Evolutionary conservation across 2,329 filamentous ascomycete genomes (phyloP), one percentile per base, ranked within the genome.

Genomic region (Fusarium citri): DNA sequence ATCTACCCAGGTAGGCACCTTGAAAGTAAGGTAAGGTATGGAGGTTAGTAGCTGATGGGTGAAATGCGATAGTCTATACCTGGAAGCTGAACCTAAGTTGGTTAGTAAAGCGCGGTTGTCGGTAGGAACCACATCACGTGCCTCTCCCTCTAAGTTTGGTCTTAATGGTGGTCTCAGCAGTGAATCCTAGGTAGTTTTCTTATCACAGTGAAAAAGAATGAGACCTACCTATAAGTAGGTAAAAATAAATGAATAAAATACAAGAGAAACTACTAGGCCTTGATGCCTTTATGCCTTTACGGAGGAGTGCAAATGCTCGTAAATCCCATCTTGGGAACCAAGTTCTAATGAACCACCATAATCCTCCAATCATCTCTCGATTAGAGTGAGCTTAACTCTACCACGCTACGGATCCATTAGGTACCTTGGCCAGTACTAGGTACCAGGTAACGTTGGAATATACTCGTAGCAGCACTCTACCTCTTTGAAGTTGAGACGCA

Each of bases 111-210:
- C 46, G 40, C 31, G 50, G 30, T 22, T 40, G 40, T 54, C 37
- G 45, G 51, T 47, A 14, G 25, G 43, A 56, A 28, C 46, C 26
- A 55, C 37, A 66, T 74, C 72, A 74, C 72, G 72, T 74, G 72
- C 68, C 45, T 14, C 41, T 26, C 18, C n/a, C 45, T 46, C 11
- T 23, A 63, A 26, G 37, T 37, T 54, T 37, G 18, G 49, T 48
- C 40, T 66, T 61, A 45, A 47, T 66, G 54, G 23, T 43, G 34
- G 25, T 56, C 48, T 58, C 16, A 28, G 15, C 43, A 45, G 43
- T 64, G 43, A 57, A 56, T 22, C 26, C 26, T n/a, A 41, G 28
- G 14, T 30, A 6, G 14, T 30, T 9, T 26, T 6, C 8, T n/a
- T 12, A 9, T 23, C 16, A 10, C 25, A 8, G 26, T 45, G 8